Conservation (phyloP, 257 asterid genomes). For the Verbascum thapsus region DNA sequence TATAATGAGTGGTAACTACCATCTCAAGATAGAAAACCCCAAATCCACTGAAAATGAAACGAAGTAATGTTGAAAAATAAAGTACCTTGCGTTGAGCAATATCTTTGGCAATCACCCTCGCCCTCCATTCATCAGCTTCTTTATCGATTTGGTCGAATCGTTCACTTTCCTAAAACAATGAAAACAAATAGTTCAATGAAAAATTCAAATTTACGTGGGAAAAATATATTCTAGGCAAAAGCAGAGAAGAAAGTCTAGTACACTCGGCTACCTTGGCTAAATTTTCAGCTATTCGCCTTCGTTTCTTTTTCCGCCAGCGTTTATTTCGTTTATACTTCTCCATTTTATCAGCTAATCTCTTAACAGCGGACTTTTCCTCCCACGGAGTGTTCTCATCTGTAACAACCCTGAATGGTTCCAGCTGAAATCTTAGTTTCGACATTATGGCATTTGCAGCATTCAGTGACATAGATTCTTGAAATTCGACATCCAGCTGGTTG, state of each 20-base stretch:
- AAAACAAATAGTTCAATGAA: slow-evolving; percentile 1
- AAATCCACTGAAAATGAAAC: too few species aligned
- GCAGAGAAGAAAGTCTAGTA: background rate
- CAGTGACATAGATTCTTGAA: slow-evolving; percentile 55
- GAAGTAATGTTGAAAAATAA: too few species aligned
- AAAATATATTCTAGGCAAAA: slow-evolving; percentile 12
- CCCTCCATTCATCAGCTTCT: slow-evolving; percentile 97
- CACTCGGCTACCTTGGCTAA: slow-evolving; percentile 53
- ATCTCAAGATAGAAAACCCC: too few species aligned
- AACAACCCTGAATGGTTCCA: slow-evolving; percentile 84
- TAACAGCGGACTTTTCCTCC: slow-evolving; percentile 85
- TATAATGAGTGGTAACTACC: too few species aligned
- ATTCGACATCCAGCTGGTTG: slow-evolving; percentile 41
- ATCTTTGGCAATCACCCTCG: slow-evolving; percentile 82
- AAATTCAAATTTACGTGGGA: slow-evolving; percentile 7
- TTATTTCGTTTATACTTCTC: slow-evolving; percentile 83
- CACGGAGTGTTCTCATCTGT: slow-evolving; percentile 69
- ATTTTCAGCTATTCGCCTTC: slow-evolving; percentile 65
- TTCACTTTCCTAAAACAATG: slow-evolving; percentile 59
- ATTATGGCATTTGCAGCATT: slow-evolving; percentile 66
- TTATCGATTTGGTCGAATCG: slow-evolving; percentile 63
- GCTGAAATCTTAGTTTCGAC: slow-evolving; percentile 63
- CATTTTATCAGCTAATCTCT: slow-evolving; percentile 60
- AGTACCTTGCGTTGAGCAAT: slow-evolving; percentile 78
- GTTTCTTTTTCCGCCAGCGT: slow-evolving; percentile 81